Base-by-base conservation (phyloP, 768 basidiomycete genomes). In the Xerocomus spinulosus region DNA sequence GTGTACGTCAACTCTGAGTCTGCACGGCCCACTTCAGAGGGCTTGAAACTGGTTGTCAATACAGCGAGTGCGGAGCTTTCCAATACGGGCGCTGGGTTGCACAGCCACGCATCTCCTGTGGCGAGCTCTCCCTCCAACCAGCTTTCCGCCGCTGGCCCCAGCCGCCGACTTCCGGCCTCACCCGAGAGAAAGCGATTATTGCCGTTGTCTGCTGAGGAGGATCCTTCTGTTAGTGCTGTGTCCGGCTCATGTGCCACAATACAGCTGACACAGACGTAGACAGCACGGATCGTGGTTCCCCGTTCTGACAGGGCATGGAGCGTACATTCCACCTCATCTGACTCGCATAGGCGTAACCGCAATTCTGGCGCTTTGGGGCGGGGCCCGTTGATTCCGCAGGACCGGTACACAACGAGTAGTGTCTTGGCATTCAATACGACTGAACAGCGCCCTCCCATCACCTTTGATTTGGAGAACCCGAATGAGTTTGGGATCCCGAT, bases 401-500 rank as follows among this genome's bases (percentile, higher is more conserved):
- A 52, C 4, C 49, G 49, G 9, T 66, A 66, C 23, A 46, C 38
- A 3, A 55, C 58, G 0, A 52, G 48, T 12, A 54, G 47, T n/a
- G 49, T 54, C 2, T 37, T 48, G 9, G 18, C 39, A 3, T 53
- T 43, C 7, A 51, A 39, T 23, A 21, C 39, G 2, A 30, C 48
- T 17, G 23, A 50, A 2, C 68, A 83, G 21, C 79, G 81, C n/a
- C n/a, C n/a, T 56, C 63, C 59, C 1, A 80, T 89, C 48, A 73
- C 73, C 52, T 89, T 88, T 59, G 73, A 70, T 63, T 70, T 76
- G 51, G 72, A 76, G 40, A 66, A 73, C 36, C 78, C 82, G 12
- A 59, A 66, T 2, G 79, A 79, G 53, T 74, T 65, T 49, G 87
- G 86, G 21, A 80, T 89, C 44, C 68, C 77, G 1, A 70, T 88